Conservation (phyloP, 164 flowering plant species). For the Berberis thunbergii region DNA sequence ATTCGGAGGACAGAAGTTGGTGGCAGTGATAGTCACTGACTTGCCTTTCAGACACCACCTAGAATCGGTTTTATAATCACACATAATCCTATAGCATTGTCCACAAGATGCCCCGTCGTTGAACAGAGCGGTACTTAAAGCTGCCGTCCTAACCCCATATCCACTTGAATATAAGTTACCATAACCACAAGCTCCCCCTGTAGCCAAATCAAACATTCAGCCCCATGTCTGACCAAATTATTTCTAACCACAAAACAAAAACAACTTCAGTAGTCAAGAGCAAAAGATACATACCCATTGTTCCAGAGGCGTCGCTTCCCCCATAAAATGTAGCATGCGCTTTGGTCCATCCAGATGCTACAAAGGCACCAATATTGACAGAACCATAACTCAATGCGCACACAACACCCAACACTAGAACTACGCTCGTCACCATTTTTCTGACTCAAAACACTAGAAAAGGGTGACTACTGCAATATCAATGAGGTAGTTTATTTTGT, state of each 20-base stretch:
- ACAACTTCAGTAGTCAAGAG: neutral
- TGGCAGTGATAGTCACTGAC: conserved; percentile 74
- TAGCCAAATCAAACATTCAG: conserved; percentile 6
- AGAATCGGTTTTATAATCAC: conserved; percentile 44
- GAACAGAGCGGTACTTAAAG: conserved; percentile 76
- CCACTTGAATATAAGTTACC: conserved; percentile 61
- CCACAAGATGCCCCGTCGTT: conserved; percentile 82
- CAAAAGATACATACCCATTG: conserved; percentile 49
- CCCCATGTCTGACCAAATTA: neutral
- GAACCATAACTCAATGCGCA: neutral
- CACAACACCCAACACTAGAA: conserved; percentile 8
- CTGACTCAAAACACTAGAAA: neutral
- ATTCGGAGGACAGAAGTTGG: conserved; percentile 92
- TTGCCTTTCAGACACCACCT: conserved; percentile 62
- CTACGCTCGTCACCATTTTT: conserved; percentile 21
- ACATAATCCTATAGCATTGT: conserved; percentile 59
- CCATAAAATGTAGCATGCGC: conserved; percentile 86
- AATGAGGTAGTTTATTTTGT: too few relatives aligned
- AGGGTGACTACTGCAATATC: too few relatives aligned
- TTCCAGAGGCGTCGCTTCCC: conserved; percentile 69
- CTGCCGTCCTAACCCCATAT: conserved; percentile 63
- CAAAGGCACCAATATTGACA: conserved; percentile 21
- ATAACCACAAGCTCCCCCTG: conserved; percentile 80
- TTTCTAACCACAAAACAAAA: neutral
- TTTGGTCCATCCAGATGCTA: conserved; percentile 36